These are phyloP conservation scores for Exophiala viscosa DNA, from an alignment of 2,329 filamentous ascomycete species.

Conservation along the genomic window DNA sequence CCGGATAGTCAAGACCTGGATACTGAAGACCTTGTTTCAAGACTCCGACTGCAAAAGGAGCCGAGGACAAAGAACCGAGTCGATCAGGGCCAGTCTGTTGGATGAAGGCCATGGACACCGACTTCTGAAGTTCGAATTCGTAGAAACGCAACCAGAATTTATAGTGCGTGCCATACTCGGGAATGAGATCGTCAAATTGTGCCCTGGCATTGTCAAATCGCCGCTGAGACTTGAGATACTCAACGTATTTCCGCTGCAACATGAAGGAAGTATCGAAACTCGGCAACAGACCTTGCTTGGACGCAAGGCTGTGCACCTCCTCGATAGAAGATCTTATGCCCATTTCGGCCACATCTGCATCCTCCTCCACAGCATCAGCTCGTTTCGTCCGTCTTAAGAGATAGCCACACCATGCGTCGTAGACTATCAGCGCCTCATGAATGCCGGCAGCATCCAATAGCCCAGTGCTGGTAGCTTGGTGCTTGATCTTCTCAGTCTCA, in stretches of 20 bases:
- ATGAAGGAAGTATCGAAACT: constrained; percentile 85
- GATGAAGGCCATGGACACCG: constrained; percentile 55
- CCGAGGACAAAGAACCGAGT: constrained; percentile 58
- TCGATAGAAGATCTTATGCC: constrained; percentile 82
- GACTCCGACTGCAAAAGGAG: constrained; percentile 70
- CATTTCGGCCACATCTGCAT: constrained; percentile 83
- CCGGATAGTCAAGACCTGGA: constrained; percentile 48
- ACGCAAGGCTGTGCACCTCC: constrained; percentile 73
- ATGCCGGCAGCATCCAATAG: constrained; percentile 81
- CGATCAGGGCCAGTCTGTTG: constrained; percentile 51
- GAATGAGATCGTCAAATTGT: constrained; percentile 69
- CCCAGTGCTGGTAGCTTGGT: constrained; percentile 81
- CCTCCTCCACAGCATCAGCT: constrained; percentile 70
- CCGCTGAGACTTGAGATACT: constrained; percentile 80
- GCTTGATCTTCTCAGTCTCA: constrained; percentile 84
- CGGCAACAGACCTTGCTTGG: constrained; percentile 68
- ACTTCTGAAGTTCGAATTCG: constrained; percentile 80
- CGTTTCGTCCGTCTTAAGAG: constrained; percentile 80
- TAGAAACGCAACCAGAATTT: constrained; percentile 96
- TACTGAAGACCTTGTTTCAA: constrained; percentile 65
- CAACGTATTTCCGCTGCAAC: constrained; percentile 86
- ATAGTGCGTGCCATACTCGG: constrained; percentile 70
- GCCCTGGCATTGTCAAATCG: constrained; percentile 72
- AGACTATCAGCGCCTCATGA: constrained; percentile 83
- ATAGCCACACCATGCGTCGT: constrained; percentile 92